Percentiles rank a stretch among this genome's conserved stretches.
Evolutionary conservation across 352 stramenopile genomes (phyloP).

Genomic region (Pythium folliculosum): DNA sequence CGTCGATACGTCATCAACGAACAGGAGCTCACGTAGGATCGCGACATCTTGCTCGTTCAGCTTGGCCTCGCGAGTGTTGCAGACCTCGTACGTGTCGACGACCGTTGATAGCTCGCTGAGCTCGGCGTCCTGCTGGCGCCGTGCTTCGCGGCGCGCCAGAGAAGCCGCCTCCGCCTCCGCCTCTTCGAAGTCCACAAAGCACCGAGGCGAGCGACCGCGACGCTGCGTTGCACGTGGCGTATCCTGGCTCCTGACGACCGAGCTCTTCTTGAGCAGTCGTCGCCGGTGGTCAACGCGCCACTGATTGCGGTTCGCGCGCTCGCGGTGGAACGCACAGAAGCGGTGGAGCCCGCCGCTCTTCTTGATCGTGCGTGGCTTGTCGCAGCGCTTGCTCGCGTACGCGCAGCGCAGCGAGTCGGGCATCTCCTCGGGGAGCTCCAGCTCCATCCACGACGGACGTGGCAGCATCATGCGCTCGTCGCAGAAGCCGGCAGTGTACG

Average conservation of each 20-base stretch:
- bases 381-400: conserved; percentile 74
- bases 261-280: conserved; percentile 29
- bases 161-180: neutral
- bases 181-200: neutral
- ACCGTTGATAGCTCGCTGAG: neutral
- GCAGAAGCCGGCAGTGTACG: too few species aligned
- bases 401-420: conserved; percentile 38
- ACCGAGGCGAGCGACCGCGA: neutral
- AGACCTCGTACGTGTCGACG: neutral
- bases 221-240: conserved; percentile 34
- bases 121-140: neutral
- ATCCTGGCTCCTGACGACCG: conserved; percentile 60
- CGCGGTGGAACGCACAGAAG: conserved; percentile 69
- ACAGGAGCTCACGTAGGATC: conserved; percentile 16
- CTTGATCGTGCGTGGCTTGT: conserved; percentile 64
- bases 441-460: neutral
- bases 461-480: neutral
- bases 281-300: conserved; percentile 51
- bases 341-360: conserved; percentile 71
- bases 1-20: conserved; percentile 1
- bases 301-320: conserved; percentile 72
- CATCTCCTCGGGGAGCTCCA: neutral
- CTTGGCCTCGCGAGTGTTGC: conserved; percentile 2
- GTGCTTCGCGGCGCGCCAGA: neutral
- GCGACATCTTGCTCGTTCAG: conserved; percentile 20